Percentiles rank a stretch among this genome's conserved stretches.
phyloP scores from a whole-genome alignment of 2,329 filamentous ascomycete species.

The Sclerotinia borealis region DNA sequence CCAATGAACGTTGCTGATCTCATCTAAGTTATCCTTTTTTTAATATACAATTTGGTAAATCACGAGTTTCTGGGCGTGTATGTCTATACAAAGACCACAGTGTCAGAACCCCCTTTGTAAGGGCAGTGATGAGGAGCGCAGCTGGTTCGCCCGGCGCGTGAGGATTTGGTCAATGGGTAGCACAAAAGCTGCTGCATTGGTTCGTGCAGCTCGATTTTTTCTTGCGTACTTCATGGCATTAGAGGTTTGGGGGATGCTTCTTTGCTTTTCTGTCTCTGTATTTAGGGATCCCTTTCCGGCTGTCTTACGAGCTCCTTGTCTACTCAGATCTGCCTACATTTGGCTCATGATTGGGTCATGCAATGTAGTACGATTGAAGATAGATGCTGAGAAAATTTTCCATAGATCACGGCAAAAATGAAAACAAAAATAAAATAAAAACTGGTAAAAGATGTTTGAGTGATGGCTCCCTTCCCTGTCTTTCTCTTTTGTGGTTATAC shows the following conservation, averaged over 20 bases:
- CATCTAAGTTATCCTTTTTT: conserved; percentile 47
- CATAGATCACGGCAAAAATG: conserved; percentile 27
- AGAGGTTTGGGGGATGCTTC: conserved; percentile 31
- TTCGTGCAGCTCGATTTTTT: conserved; percentile 24
- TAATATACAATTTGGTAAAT: conserved; percentile 27
- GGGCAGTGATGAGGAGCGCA: conserved; percentile 33
- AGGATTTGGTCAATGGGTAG: conserved; percentile 30
- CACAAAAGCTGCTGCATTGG: conserved; percentile 32
- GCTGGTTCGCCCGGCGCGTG: conserved; percentile 33
- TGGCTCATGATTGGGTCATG: conserved; percentile 18
- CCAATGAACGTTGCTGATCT: conserved; percentile 85
- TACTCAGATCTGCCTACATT: conserved; percentile 22
- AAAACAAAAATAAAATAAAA: conserved; percentile 23
- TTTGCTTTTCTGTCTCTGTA: conserved; percentile 29
- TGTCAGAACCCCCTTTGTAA: conserved; percentile 22
- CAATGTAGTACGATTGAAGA: conserved; percentile 21
- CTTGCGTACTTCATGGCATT: conserved; percentile 28
- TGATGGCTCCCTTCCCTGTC: background rate
- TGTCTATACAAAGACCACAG: conserved; percentile 3
- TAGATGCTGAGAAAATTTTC: conserved; percentile 22
- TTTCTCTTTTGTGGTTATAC: background rate
- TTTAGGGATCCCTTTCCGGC: conserved; percentile 29
- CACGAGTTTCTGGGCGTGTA: conserved; percentile 24
- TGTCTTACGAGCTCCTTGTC: conserved; percentile 24
- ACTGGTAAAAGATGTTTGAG: background rate